Base-by-base conservation (phyloP, 2,329 filamentous ascomycete species). In the Metarhizium humberi region DNA sequence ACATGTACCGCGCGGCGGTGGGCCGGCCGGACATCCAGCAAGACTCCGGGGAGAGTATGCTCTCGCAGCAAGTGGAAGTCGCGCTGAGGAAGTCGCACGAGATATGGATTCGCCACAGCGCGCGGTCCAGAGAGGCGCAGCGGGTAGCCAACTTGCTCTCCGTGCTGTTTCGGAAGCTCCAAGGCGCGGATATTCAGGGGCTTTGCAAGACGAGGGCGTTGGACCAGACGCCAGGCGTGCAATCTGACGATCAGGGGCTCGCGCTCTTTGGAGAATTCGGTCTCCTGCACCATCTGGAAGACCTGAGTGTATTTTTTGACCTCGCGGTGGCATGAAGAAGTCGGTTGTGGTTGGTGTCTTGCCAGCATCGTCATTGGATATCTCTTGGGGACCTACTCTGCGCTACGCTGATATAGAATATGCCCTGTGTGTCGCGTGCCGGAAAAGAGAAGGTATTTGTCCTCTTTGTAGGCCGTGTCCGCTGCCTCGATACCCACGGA, bases 401-500 rank as follows among this genome's bases (percentile, higher is more conserved):
- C 1, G 88, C 88, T 3, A 90, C 87, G 52, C 87, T 88, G 61
- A 91, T 87, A 50, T 86, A 78, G 75, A 92, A 92, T 54, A 88
- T 73, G 55, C 80, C 82, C 32, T 84, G 69, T 66, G 84, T 78
- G 68, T 90, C 87, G 38, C 87, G 78, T 10, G 88, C 88, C 0
- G 88, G 88, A 74, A 90, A 84, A 89, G 1, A 92, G 78, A 68
- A 87, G 89, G 74, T 87, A 91, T 70, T 84, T 84, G 20, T 63
- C 86, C 67, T 86, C 77, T 64, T 83, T 84, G 63, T 67, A 70
- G 1, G 87, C 88, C 2, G 87, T 87, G 69, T 92, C 88, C 16
- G 88, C 88, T 0, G 88, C 88, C 88, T 89, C 32, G 79, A 83
- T 0, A 84, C 87, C 88, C 88, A 92, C 34, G 87, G 86, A 36